Percentiles rank a stretch among this genome's conserved stretches.
Conservation (phyloP, 345 rosid species). For the Aquilaria yunnanensis region DNA sequence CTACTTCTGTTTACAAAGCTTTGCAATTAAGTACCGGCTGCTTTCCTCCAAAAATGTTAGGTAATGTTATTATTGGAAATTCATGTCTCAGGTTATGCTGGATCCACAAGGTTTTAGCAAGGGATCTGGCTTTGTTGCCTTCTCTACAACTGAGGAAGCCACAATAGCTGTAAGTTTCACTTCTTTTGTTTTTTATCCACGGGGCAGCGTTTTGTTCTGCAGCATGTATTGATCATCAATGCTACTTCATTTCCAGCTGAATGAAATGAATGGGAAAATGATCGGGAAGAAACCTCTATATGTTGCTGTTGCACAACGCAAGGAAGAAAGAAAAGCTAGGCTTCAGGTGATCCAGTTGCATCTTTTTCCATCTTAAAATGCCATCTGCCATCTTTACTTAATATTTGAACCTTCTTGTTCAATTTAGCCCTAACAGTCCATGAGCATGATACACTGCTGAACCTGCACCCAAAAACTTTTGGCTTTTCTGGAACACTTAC, state of each 20-base stretch:
- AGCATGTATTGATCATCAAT: neutral
- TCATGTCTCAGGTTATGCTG: conserved; percentile 35
- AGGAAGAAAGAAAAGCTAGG: conserved; percentile 57
- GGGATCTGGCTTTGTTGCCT: conserved; percentile 71
- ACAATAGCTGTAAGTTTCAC: conserved; percentile 38
- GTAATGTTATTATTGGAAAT: neutral
- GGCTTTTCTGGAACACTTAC: too few relatives aligned
- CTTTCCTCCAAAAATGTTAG: neutral
- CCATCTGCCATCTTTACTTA: neutral
- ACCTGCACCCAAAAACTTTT: too few relatives aligned
- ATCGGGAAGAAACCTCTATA: conserved; percentile 61
- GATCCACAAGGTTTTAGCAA: conserved; percentile 44
- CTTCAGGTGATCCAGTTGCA: conserved; percentile 43
- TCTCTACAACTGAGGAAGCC: conserved; percentile 54
- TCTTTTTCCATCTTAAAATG: neutral
- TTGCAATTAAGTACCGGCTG: neutral
- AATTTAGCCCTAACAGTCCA: too few relatives aligned
- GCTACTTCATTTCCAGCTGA: conserved; percentile 32
- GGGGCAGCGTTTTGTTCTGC: neutral
- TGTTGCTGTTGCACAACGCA: conserved; percentile 73
- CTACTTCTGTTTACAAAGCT: too few relatives aligned
- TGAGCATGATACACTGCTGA: too few relatives aligned
- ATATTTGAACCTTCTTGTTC: neutral
- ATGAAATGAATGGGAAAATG: conserved; percentile 65
- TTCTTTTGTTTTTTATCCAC: neutral